phyloP scores from a whole-genome alignment of 306 rosid species.

The Cyclanthera cordifolia region DNA sequence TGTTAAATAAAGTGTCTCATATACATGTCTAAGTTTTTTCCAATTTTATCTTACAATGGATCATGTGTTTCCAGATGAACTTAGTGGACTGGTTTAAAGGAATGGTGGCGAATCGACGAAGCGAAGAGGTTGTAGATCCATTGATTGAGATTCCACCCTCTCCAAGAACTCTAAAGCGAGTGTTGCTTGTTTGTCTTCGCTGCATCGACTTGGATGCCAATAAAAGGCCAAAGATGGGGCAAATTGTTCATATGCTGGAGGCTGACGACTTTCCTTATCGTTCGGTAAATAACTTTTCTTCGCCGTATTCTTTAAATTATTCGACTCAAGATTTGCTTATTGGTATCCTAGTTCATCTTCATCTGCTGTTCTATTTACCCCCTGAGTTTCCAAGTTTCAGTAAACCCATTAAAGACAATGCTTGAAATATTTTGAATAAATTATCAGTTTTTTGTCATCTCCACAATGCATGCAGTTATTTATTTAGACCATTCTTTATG shows the following conservation, averaged over 20 bases:
- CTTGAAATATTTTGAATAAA: neutral
- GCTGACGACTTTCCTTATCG: slow-evolving; percentile 92
- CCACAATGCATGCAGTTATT: neutral
- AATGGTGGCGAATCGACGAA: slow-evolving; percentile 80
- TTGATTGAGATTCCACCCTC: slow-evolving; percentile 60
- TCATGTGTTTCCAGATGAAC: slow-evolving; percentile 71
- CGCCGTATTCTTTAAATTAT: neutral
- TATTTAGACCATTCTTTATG: neutral
- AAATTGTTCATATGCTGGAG: slow-evolving; percentile 94
- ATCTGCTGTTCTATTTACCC: neutral
- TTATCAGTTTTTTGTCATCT: neutral
- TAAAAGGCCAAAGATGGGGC: slow-evolving; percentile 97
- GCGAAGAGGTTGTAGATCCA: slow-evolving; percentile 73
- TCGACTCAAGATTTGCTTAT: neutral
- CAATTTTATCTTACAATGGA: neutral
- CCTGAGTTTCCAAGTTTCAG: neutral
- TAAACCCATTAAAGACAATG: neutral
- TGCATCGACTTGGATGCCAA: slow-evolving; percentile 76
- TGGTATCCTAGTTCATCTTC: neutral
- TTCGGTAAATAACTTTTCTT: slow-evolving; percentile 36
- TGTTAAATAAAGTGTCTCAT: neutral
- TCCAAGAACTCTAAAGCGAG: slow-evolving; percentile 68
- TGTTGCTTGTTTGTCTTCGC: slow-evolving; percentile 73
- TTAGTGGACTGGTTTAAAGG: slow-evolving; percentile 92
- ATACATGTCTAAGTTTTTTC: neutral